A percentile compares a stretch with the other conserved stretches of the same genome.
Evolutionary conservation across 331 rosid genomes (phyloP).

Genomic region (Arachis monticola): DNA sequence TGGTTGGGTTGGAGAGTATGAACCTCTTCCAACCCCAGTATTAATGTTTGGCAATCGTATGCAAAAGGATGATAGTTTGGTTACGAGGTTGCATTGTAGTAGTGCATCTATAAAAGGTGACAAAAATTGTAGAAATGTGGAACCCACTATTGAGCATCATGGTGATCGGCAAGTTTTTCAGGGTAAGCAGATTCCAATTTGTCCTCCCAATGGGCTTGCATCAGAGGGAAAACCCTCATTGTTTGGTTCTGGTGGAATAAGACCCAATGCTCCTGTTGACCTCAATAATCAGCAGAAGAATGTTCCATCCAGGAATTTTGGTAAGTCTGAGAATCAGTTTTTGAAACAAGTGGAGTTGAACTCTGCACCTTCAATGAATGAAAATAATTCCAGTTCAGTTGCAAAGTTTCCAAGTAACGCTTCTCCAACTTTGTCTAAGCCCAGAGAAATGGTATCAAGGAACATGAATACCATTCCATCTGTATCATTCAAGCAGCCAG

Average conservation of each 20-base stretch:
- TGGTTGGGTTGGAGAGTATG: constrained; percentile 99
- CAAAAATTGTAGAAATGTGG: constrained; percentile 49
- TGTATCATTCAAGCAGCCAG: constrained; percentile 63
- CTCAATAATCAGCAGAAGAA: constrained; percentile 53
- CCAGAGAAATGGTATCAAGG: constrained; percentile 61
- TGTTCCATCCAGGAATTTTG: constrained; percentile 52
- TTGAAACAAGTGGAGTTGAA: constrained; percentile 79
- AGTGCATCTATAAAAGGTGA: constrained; percentile 54
- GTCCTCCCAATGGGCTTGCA: constrained; percentile 48
- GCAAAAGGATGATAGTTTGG: constrained; percentile 59
- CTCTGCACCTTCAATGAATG: constrained; percentile 62
- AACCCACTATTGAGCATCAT: constrained; percentile 50
- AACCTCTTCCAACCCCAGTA: constrained; percentile 97
- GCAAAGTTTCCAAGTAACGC: constrained; percentile 62
- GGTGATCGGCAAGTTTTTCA: constrained; percentile 46
- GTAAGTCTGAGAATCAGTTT: constrained; percentile 64
- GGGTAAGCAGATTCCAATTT: constrained; percentile 48
- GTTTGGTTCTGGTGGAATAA: constrained; percentile 55
- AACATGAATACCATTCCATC: constrained; percentile 56
- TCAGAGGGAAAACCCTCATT: constrained; percentile 58
- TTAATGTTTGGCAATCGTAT: constrained; percentile 61
- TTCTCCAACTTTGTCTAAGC: constrained; percentile 59
- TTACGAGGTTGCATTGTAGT: constrained; percentile 48
- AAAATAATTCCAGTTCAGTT: constrained; percentile 55
- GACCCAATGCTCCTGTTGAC: constrained; percentile 50